Conservation (phyloP, 2,329 filamentous ascomycete species). For the Colletotrichum somersetense region DNA sequence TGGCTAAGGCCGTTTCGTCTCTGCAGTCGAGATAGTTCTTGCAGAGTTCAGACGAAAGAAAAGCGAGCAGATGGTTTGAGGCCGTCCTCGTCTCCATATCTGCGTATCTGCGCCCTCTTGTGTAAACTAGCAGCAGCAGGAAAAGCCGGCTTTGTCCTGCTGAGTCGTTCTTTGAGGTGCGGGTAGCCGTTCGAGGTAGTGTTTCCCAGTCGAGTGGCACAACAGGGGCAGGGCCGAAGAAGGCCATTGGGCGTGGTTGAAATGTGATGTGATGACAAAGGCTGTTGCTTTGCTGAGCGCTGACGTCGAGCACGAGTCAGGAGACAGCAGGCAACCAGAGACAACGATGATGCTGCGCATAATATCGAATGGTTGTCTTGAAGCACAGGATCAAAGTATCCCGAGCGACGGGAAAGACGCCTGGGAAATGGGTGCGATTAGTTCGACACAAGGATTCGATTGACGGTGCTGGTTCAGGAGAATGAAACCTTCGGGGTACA, state of each 20-base stretch:
- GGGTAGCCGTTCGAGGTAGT: background rate
- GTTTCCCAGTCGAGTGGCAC: slow-evolving; percentile 1
- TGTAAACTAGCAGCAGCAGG: background rate
- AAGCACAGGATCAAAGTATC: background rate
- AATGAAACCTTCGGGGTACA: slow-evolving; percentile 23
- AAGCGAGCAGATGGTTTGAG: slow-evolving; percentile 3
- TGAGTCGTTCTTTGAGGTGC: background rate
- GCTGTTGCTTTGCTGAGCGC: slow-evolving; percentile 8
- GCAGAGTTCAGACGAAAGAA: slow-evolving; percentile 11
- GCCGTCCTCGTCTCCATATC: slow-evolving; percentile 4
- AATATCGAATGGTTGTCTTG: background rate
- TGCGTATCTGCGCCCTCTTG: background rate
- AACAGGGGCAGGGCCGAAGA: background rate
- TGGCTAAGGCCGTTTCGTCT: slow-evolving; percentile 38
- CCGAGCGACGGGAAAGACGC: background rate
- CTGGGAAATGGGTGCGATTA: background rate
- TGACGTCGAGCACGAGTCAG: slow-evolving; percentile 5
- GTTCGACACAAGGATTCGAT: slow-evolving; percentile 13
- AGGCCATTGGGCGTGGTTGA: background rate
- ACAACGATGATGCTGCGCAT: slow-evolving; percentile 6
- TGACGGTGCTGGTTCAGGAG: slow-evolving; percentile 8
- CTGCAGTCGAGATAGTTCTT: background rate
- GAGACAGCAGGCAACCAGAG: background rate
- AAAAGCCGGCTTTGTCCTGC: background rate
- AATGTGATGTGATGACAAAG: background rate